Base-by-base conservation (phyloP, 495 filamentous ascomycete species). In the Penicillium paradoxum region DNA sequence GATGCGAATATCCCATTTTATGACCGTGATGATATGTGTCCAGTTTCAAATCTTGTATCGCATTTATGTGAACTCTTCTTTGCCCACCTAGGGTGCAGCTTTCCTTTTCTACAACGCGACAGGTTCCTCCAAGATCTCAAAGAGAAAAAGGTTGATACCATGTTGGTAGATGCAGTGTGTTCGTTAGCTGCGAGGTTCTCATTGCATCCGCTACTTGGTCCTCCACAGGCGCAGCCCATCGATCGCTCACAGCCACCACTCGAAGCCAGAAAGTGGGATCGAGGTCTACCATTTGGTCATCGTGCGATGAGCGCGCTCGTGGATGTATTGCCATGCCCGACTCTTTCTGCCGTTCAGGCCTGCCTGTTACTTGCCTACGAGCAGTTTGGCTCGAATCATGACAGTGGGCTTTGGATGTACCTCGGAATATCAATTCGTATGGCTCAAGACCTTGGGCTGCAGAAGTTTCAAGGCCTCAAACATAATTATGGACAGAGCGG, bases 351-450 rank as follows among this genome's bases (percentile, higher is more conserved):
- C 38, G 86, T 90, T 4, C 89, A 92, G 57, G 87, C 89, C 6
- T 89, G 84, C 41, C 69, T 95, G 25, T 67, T 95, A 38, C 78
- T 95, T 65, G 89, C 89, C 0, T 95, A 95, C 65, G 86, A 91
- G 55, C 84, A 88, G 37, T 95, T 95, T 53, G 89, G 89, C 11
- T 84, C 86, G 18, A 89, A 89, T 57, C 86, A 87, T 54, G 89
- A 92, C 61, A 92, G 89, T 65, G 88, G 88, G 2, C 71, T 95
- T 15, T 95, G 89, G 89, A 92, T 91, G 88, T 91, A 91, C 57
- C 71, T 92, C 14, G 89, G 89, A 0, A 83, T 89, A 51, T 84
- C 88, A 0, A 92, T 95, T 56, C 80, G 89, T 22, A 90, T 95
- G 87, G 87, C 87, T 0, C 81, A 91, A 49, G 89, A 95, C 63